Conservation (phyloP, 352 stramenopile genomes). For the Phytophthora podocarpi region DNA sequence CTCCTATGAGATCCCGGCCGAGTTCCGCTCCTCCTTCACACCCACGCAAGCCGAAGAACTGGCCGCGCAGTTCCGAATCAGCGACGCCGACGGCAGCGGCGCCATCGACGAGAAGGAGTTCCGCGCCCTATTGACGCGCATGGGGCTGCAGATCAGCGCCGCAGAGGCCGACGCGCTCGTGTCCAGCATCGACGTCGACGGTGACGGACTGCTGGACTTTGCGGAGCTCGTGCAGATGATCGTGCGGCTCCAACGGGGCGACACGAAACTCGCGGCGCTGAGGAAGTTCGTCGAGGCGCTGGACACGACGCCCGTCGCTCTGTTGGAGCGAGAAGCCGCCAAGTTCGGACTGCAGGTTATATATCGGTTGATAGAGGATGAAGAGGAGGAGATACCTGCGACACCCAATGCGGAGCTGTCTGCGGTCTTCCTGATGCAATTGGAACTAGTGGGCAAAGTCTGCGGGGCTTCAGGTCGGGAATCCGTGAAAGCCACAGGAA, state of each 20-base stretch:
- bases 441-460: conserved; percentile 59
- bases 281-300: conserved; percentile 53
- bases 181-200: conserved; percentile 57
- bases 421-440: conserved; percentile 45
- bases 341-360: conserved; percentile 59
- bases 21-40: conserved; percentile 53
- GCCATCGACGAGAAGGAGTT: conserved; percentile 74
- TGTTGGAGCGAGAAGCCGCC: conserved; percentile 63
- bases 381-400: conserved; percentile 25
- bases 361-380: conserved; percentile 63
- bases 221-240: conserved; percentile 62
- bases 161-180: conserved; percentile 55
- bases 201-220: conserved; percentile 70
- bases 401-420: not conserved
- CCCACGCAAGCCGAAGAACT: conserved; percentile 62
- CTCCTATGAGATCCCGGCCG: conserved; percentile 41
- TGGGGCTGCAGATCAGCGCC: conserved; percentile 53
- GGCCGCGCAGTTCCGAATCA: conserved; percentile 60
- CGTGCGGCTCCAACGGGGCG: conserved; percentile 57
- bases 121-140: conserved; percentile 52
- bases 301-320: conserved; percentile 61
- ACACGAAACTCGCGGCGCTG: conserved; percentile 51
- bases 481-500: conserved; percentile 48
- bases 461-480: conserved; percentile 44
- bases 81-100: conserved; percentile 58